These are phyloP conservation scores for Aspergillus puulaauensis DNA, from an alignment of 2,329 filamentous ascomycete genomes.

Conservation along the genomic window DNA sequence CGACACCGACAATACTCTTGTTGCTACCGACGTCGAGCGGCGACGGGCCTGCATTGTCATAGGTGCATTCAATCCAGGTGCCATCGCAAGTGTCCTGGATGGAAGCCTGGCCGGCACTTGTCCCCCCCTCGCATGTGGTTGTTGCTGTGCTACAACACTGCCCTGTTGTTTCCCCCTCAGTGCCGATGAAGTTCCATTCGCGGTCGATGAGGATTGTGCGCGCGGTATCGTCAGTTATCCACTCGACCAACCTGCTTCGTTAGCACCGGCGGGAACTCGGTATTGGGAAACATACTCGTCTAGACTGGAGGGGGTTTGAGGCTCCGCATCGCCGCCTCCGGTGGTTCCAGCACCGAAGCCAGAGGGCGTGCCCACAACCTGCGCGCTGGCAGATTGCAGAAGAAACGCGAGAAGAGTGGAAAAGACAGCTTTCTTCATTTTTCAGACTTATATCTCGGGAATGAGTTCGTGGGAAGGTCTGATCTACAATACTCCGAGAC, in stretches of 20 bases:
- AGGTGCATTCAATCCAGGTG: conserved; percentile 33
- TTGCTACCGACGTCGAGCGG: conserved; percentile 56
- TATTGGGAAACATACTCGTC: conserved; percentile 4
- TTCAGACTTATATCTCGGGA: background rate
- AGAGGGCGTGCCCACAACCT: conserved; percentile 11
- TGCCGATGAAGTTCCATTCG: conserved; percentile 14
- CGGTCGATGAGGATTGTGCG: conserved; percentile 14
- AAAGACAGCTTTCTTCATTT: background rate
- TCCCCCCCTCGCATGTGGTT: conserved; percentile 13
- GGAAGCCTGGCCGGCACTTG: conserved; percentile 12
- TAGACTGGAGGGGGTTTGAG: conserved; percentile 13
- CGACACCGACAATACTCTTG: conserved; percentile 59
- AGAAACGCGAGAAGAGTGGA: background rate
- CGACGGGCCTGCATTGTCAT: conserved; percentile 52
- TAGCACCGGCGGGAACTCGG: background rate
- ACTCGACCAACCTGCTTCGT: conserved; percentile 1
- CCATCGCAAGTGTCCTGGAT: conserved; percentile 12
- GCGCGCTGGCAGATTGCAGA: conserved; percentile 1
- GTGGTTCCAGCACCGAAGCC: conserved; percentile 18
- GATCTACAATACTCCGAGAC: background rate
- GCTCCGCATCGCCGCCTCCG: conserved; percentile 12
- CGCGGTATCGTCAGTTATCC: conserved; percentile 13
- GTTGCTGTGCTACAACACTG: conserved; percentile 21
- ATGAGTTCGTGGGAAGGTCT: background rate
- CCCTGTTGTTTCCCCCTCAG: conserved; percentile 43